Evolutionary conservation across 495 filamentous ascomycete genomes (phyloP).

Genomic region (Penicillium taxi): DNA sequence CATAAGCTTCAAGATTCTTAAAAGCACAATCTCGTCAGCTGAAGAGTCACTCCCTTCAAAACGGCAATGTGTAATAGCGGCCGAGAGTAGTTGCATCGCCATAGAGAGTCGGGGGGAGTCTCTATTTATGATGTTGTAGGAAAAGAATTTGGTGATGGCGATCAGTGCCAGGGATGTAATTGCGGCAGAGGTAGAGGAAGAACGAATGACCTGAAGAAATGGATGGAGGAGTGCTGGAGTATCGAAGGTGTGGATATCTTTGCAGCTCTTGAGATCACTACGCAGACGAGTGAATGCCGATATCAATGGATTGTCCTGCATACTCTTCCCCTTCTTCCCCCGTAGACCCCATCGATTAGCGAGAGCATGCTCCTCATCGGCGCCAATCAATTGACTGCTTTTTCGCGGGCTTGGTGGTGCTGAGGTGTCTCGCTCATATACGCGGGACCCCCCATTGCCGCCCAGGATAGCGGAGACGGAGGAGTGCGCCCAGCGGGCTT

Average conservation of each 20-base stretch:
- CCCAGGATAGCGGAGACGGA: constrained; percentile 94
- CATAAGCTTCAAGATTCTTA: constrained; percentile 95
- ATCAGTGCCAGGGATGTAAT: constrained; percentile 92
- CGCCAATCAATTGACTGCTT: constrained; percentile 13
- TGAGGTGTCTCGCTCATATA: constrained; percentile 37
- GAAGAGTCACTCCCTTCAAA: constrained; percentile 95
- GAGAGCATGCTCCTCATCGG: constrained; percentile 45
- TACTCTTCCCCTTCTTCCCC: constrained; percentile 95
- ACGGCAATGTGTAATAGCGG: constrained; percentile 93
- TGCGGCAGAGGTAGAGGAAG: constrained; percentile 89
- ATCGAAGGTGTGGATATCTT: constrained; percentile 87
- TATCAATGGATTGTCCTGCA: constrained; percentile 97
- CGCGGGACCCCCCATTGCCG: constrained; percentile 53
- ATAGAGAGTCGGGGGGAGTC: constrained; percentile 76
- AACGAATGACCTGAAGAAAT: constrained; percentile 94
- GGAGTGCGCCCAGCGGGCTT: constrained; percentile 92
- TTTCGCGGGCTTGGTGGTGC: constrained; percentile 32
- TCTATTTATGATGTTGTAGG: constrained; percentile 80
- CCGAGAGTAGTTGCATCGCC: constrained; percentile 90
- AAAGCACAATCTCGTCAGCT: constrained; percentile 87
- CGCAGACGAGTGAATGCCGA: constrained; percentile 86
- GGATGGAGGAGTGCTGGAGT: constrained; percentile 84
- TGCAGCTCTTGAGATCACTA: constrained; percentile 83
- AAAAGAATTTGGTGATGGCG: constrained; percentile 95
- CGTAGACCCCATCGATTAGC: constrained; percentile 77